Base-by-base conservation (phyloP, 306 rosid genomes). In the Trifolium fragiferum region DNA sequence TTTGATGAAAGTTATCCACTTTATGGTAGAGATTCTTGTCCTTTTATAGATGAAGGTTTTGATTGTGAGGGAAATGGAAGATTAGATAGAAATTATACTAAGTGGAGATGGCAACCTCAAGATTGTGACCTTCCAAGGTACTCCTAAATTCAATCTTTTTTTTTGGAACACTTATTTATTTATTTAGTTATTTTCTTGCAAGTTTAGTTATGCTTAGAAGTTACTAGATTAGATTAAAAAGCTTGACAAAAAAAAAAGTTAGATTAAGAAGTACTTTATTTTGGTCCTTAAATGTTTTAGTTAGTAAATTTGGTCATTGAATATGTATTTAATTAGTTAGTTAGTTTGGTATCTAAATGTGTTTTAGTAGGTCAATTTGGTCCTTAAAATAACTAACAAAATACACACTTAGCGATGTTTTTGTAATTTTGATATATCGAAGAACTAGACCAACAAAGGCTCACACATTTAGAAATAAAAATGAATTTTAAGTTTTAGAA, bases 21-120 rank as follows among this genome's bases (percentile, higher is more conserved):
- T 77, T 94, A 94, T 76, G 54, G 79, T 32, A 84, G 79, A 77
- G 74, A 5, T 79, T 90, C 97, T 1, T 94, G 97, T 78, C 86
- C 95, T 79, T 92, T 87, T 54, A 86, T 94, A 65, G 99, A 94
- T 73, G 97, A 94, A 83, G 99, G 95, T 47, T 91, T 94, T 71
- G 87, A 94, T 84, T 94, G 99, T 62, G 81, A 78, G 44, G 90
- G 89, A 1, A 94, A 92, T 81, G 99, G 99, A 74, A 94, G 99
- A 78, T 70, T 75, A 74, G 92, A 94, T 75, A 86, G 86, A 60
- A 82, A 78, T 53, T 94, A 83, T 84, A 79, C 81, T 65, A 91
- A 88, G 75, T 88, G 87, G 96, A 88, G 90, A 82, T 94, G 99
- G 99, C 92, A 88, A 13, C 93, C 93, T 40, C 81, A 83, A 55